Percentiles rank a stretch among this genome's conserved stretches.
phyloP scores from a whole-genome alignment of 805 yeast genomes.

The Saturnispora bothae region DNA sequence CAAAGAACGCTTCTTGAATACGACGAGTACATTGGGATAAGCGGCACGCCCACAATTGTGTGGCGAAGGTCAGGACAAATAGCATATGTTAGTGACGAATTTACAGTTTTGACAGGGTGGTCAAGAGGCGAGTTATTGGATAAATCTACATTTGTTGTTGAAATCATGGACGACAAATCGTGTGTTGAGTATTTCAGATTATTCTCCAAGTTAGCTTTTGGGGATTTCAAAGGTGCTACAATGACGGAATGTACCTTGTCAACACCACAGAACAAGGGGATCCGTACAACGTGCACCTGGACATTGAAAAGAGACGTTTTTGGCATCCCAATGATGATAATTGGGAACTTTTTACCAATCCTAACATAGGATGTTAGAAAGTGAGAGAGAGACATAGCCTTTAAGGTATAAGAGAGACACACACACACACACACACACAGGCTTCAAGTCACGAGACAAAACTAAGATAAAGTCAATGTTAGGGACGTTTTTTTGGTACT shows the following conservation, averaged over 20 bases:
- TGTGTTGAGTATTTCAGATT: conserved; percentile 82
- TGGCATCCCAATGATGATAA: conserved; percentile 94
- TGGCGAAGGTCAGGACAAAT: conserved; percentile 96
- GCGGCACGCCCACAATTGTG: conserved; percentile 90
- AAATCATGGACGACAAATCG: conserved; percentile 76
- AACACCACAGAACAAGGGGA: conserved; percentile 41
- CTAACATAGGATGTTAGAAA: conserved; percentile 29
- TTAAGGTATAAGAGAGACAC: too few relatives aligned
- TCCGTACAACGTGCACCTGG: conserved; percentile 81
- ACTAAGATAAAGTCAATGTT: too few relatives aligned
- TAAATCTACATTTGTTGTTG: conserved; percentile 64
- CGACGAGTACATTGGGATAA: conserved; percentile 68
- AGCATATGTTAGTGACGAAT: conserved; percentile 91
- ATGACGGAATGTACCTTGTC: conserved; percentile 77
- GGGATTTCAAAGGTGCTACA: conserved; percentile 81
- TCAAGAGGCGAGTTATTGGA: conserved; percentile 53
- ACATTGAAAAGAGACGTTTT: conserved; percentile 90
- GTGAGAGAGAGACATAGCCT: too few relatives aligned
- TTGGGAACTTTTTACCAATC: conserved; percentile 87
- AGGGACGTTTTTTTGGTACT: too few relatives aligned
- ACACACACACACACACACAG: too few relatives aligned
- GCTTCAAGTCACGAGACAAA: too few relatives aligned
- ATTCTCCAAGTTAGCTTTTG: conserved; percentile 78
- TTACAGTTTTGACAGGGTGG: conserved; percentile 89
- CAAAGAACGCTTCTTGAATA: conserved; percentile 86